Evolutionary conservation across 768 basidiomycete species (phyloP), one percentile per base, ranked within the genome.

Genomic region (Russula foetens): DNA sequence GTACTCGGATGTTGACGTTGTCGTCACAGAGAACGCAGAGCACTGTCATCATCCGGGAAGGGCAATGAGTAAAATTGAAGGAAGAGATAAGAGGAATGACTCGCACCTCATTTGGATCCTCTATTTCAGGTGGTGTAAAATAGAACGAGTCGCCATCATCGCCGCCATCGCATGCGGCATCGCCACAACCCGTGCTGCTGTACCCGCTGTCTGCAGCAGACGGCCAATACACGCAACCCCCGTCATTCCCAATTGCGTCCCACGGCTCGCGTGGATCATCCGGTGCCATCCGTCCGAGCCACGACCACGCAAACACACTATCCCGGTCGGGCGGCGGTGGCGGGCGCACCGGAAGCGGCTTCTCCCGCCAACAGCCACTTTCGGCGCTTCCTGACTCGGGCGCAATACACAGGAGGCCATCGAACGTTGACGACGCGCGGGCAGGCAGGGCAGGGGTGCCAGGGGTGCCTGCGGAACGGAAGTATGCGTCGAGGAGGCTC

Each of bases 1-100:
- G 56, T 73, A 74, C 28, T 67, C 66, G 19, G 70, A 71, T 8
- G 73, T 74, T 28, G 73, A 74, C 4, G 73, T 72, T n/a, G 73
- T 73, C 49, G 73, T 71, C 17, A 73, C 69, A 29, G 72, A 73
- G 58, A 74, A 73, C 5, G 71, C 68, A 7, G 72, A 73, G 33
- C 65, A 69, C 72, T 73, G 43, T 21, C 35, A 9, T 29, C 9
- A n/a, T 14, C 31, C 23, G 21, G 53, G 43, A 31, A 28, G 41
- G 11, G 33, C 44, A 24, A 45, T 33, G 44, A 31, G 14, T 35
- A 44, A 31, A 49, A 47, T 19, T n/a, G 7, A n/a, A 50, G 23
- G 46, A 38, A 45, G 19, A 28, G 39, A 0, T n/a, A 12, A 0
- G 15, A 17, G 7, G 24, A 24, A 17, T 7, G n/a, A 12, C n/a